A percentile compares a stretch with the other conserved stretches of the same genome.
Conservation (phyloP, 768 basidiomycete species). For the Pisolithus microcarpus region DNA sequence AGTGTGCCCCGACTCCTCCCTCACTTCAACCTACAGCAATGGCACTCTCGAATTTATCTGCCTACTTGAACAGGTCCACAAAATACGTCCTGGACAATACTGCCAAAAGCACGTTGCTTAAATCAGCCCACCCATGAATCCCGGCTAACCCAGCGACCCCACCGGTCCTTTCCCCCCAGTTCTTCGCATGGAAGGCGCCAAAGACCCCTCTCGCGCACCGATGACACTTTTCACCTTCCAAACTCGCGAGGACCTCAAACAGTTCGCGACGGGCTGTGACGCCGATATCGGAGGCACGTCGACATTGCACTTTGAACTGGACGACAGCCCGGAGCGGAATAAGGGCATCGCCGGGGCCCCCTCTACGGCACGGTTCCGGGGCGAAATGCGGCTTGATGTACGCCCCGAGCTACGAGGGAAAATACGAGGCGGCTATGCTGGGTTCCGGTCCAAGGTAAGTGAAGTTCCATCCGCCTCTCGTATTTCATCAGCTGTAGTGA, state of each 20-base stretch:
- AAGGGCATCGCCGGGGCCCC: slow-evolving; percentile 34
- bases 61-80: slow-evolving; percentile 32
- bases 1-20: too few relatives aligned
- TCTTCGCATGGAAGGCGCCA: slow-evolving; percentile 70
- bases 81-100: slow-evolving; percentile 34
- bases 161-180: slow-evolving; percentile 34
- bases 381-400: slow-evolving; percentile 67
- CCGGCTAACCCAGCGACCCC: slow-evolving; percentile 6
- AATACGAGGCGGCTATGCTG: slow-evolving; percentile 83
- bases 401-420: slow-evolving; percentile 58
- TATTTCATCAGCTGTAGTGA: not conserved
- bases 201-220: slow-evolving; percentile 53
- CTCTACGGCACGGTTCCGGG: slow-evolving; percentile 70
- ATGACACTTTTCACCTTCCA: slow-evolving; percentile 62
- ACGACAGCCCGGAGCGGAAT: slow-evolving; percentile 43
- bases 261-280: slow-evolving; percentile 80
- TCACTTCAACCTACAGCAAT: not conserved
- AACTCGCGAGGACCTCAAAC: slow-evolving; percentile 45
- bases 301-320: slow-evolving; percentile 68
- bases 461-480: not conserved
- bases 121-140: slow-evolving; percentile 1
- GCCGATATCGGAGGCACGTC: slow-evolving; percentile 82
- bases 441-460: slow-evolving; percentile 75
- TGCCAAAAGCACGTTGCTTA: slow-evolving; percentile 32
- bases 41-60: not conserved